Conservation (phyloP, 768 basidiomycete genomes). For the Tricholoma bakamatsutake region DNA sequence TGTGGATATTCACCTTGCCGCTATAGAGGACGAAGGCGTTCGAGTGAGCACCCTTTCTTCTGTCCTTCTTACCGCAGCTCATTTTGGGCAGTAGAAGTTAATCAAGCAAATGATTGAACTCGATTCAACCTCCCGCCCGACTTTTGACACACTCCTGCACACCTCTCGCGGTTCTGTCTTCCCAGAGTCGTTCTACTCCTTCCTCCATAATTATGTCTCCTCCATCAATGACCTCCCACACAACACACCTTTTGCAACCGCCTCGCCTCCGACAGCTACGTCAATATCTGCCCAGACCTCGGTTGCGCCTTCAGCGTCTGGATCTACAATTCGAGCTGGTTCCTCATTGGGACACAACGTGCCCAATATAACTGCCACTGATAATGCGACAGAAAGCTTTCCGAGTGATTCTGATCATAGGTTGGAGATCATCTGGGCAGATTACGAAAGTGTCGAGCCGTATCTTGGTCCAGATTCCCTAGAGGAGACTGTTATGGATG, state of each 20-base stretch:
- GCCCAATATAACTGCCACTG: slow-evolving; percentile 14
- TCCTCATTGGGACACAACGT: slow-evolving; percentile 20
- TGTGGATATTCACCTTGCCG: slow-evolving; percentile 62
- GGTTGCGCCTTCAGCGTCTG: slow-evolving; percentile 28
- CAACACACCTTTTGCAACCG: slow-evolving; percentile 35
- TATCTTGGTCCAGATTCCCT: slow-evolving; percentile 47
- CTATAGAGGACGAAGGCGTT: slow-evolving; percentile 78
- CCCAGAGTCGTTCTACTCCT: slow-evolving; percentile 92
- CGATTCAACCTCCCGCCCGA: slow-evolving; percentile 69
- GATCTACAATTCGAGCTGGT: slow-evolving; percentile 25
- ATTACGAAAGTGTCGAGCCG: slow-evolving; percentile 79
- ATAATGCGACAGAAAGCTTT: slow-evolving; percentile 34
- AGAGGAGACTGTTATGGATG: slow-evolving; percentile 44
- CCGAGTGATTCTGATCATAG: slow-evolving; percentile 82
- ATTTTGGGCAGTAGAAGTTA: slow-evolving; percentile 53
- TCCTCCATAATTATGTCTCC: slow-evolving; percentile 84
- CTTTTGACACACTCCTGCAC: slow-evolving; percentile 75
- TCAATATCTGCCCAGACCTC: slow-evolving; percentile 23
- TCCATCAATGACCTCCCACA: slow-evolving; percentile 67
- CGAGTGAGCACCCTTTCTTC: slow-evolving; percentile 46
- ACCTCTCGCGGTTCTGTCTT: slow-evolving; percentile 74
- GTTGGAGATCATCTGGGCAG: slow-evolving; percentile 79
- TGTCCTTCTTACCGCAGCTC: slow-evolving; percentile 11
- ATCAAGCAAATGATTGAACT: slow-evolving; percentile 88
- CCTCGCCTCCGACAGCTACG: slow-evolving; percentile 26